Evolutionary conservation across 306 rosid species (phyloP), one percentile per base, ranked within the genome.

Genomic region (Malus sylvestris): DNA sequence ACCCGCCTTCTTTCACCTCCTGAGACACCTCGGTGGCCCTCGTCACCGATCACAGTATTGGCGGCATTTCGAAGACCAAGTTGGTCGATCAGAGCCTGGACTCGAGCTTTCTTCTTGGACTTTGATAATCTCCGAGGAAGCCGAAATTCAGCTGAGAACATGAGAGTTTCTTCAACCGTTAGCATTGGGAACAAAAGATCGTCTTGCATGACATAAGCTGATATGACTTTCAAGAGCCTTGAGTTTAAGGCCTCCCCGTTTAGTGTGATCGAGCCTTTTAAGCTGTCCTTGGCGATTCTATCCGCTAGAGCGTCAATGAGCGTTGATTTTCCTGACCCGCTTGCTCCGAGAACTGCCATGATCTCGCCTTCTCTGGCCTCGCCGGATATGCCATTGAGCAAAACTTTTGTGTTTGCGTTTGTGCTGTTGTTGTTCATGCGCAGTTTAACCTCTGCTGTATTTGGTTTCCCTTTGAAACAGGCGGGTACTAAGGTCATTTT

Each of bases 141-240:
- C 9, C 95, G 72, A 62, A 94, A 94, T 35, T 94, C 93, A 0
- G 98, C 98, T 1, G 98, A 87, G 85, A 90, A 94, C 96, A 88
- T 90, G 45, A 94, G 98, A 2, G 98, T 94, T 19, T 94, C 98
- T 58, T 94, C 93, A 14, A 94, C 98, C 0, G 98, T 91, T 38
- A 94, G 89, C 98, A 94, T 94, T 5, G 98, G 98, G 58, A 91
- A 94, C 42, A 94, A 85, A 22, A 94, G 98, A 60, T 94, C 98
- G 15, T 94, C 98, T 82, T 94, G 98, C 98, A 94, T 94, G 27
- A 94, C 98, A 20, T 94, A 94, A 35, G 97, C 98, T 0, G 98
- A 94, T 3, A 94, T 92, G 8, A 85, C 95, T 68, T 92, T 94
- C 22, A 81, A 44, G 4, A 91, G 85, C 2, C 91, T 73, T 0